Evolutionary conservation across 2,329 filamentous ascomycete species (phyloP).

Genomic region (Cercospora sp.): DNA sequence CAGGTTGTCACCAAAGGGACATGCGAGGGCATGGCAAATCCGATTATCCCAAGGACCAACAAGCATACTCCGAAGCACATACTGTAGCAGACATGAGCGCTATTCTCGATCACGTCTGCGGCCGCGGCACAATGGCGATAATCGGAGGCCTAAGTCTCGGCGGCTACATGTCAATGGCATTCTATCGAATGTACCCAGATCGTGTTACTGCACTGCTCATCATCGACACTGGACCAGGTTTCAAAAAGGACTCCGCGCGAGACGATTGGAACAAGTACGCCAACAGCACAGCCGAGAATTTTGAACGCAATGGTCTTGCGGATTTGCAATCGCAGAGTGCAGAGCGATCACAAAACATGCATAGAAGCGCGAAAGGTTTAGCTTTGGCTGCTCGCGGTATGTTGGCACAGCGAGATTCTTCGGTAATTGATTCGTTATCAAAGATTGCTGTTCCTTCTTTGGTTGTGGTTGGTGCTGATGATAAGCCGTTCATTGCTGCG

Average conservation of each 20-base stretch:
- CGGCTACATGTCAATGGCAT: slow-evolving; percentile 35
- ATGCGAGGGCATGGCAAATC: slow-evolving; percentile 33
- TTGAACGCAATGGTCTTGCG: slow-evolving; percentile 28
- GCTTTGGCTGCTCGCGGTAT: slow-evolving; percentile 34
- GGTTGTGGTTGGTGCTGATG: slow-evolving; percentile 32
- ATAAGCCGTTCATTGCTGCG: slow-evolving; percentile 31
- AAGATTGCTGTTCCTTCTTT: slow-evolving; percentile 29
- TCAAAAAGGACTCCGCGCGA: slow-evolving; percentile 30
- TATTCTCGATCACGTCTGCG: slow-evolving; percentile 29
- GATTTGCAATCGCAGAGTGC: slow-evolving; percentile 19
- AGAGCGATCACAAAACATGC: slow-evolving; percentile 24
- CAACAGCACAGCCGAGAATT: slow-evolving; percentile 24
- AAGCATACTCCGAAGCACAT: slow-evolving; percentile 31
- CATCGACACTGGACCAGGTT: slow-evolving; percentile 36
- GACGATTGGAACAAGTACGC: slow-evolving; percentile 33
- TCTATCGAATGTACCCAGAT: slow-evolving; percentile 29
- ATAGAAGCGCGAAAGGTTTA: slow-evolving; percentile 32
- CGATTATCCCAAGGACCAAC: slow-evolving; percentile 27
- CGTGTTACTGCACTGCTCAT: slow-evolving; percentile 31
- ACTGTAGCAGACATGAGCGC: slow-evolving; percentile 34
- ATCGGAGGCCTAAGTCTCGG: slow-evolving; percentile 34
- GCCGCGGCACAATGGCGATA: slow-evolving; percentile 23
- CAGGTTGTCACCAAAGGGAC: slow-evolving; percentile 16
- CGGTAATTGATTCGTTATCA: slow-evolving; percentile 29
- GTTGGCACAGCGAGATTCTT: slow-evolving; percentile 30